Conservation (phyloP, 345 rosid genomes). For the Hypericum perforatum region DNA sequence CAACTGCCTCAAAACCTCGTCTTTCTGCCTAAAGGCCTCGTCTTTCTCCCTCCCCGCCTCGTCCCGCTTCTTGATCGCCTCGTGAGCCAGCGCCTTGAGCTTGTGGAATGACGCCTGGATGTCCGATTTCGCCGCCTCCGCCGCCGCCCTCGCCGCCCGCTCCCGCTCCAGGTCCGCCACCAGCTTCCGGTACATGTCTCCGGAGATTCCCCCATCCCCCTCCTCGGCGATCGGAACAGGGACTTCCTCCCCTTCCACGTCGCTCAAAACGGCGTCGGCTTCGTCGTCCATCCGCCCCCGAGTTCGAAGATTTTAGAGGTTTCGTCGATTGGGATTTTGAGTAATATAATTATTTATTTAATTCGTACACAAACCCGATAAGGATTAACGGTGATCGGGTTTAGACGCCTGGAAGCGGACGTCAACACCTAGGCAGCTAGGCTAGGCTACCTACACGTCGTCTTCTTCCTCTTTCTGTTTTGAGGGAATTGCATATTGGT, state of each 20-base stretch:
- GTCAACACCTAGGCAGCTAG: too few relatives aligned
- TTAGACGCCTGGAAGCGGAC: too few relatives aligned
- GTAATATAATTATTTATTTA: too few relatives aligned
- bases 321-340: too few relatives aligned
- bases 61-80: conserved; percentile 79
- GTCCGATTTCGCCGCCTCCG: conserved; percentile 67
- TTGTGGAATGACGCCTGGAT: conserved; percentile 50
- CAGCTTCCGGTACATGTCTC: conserved; percentile 51
- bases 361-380: too few relatives aligned
- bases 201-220: conserved; percentile 32
- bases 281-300: conserved; percentile 30
- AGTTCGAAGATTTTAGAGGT: too few relatives aligned
- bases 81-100: conserved; percentile 65
- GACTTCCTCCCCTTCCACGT: conserved; percentile 79
- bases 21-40: conserved; percentile 49
- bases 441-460: too few relatives aligned
- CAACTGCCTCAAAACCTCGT: conserved; percentile 34
- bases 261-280: conserved; percentile 74
- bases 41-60: conserved; percentile 63
- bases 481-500: too few relatives aligned
- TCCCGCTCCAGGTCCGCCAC: conserved; percentile 82
- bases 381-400: too few relatives aligned
- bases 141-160: conserved; percentile 67
- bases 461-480: too few relatives aligned
- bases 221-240: conserved; percentile 33